Percentiles rank a stretch among this genome's conserved stretches.
Conservation (phyloP, 2,329 filamentous ascomycete species). For the Fonsecaea nubica region DNA sequence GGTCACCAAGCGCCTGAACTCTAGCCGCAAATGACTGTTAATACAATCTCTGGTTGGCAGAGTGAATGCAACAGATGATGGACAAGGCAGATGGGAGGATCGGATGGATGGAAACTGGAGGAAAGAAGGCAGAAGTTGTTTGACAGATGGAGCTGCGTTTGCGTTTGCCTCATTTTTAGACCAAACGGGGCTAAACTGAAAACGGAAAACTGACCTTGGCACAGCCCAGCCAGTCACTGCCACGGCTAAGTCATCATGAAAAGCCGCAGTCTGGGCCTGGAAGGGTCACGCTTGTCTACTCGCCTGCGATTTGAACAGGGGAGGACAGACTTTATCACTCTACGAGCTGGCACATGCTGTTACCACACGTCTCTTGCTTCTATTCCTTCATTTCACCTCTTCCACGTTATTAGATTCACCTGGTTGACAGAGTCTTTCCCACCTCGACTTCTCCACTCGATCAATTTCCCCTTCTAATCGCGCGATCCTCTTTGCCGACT, state of each 20-base stretch:
- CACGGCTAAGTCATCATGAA: constrained; percentile 1
- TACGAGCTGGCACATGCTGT: not conserved
- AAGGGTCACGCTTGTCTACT: not conserved
- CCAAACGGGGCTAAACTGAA: constrained; percentile 7
- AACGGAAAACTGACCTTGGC: not conserved
- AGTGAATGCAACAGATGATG: constrained; percentile 17
- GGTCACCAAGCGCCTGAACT: constrained; percentile 4
- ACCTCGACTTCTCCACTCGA: constrained; percentile 5
- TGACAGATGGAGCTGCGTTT: not conserved
- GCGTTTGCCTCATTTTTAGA: constrained; percentile 7
- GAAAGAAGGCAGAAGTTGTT: constrained; percentile 4
- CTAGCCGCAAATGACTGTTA: constrained; percentile 15
- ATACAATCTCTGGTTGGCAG: constrained; percentile 17
- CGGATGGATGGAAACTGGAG: constrained; percentile 9
- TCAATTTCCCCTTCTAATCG: constrained; percentile 2
- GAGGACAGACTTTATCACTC: not conserved
- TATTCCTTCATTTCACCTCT: constrained; percentile 7
- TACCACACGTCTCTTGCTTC: constrained; percentile 7
- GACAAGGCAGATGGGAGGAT: constrained; percentile 5
- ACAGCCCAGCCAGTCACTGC: constrained; percentile 2
- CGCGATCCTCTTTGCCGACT: constrained; percentile 30
- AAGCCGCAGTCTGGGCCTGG: not conserved
- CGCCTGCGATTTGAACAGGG: not conserved
- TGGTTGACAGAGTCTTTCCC: constrained; percentile 1
- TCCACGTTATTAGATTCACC: not conserved